Evolutionary conservation across 2,329 filamentous ascomycete genomes (phyloP).

Genomic region (Fusarium marasasianum): DNA sequence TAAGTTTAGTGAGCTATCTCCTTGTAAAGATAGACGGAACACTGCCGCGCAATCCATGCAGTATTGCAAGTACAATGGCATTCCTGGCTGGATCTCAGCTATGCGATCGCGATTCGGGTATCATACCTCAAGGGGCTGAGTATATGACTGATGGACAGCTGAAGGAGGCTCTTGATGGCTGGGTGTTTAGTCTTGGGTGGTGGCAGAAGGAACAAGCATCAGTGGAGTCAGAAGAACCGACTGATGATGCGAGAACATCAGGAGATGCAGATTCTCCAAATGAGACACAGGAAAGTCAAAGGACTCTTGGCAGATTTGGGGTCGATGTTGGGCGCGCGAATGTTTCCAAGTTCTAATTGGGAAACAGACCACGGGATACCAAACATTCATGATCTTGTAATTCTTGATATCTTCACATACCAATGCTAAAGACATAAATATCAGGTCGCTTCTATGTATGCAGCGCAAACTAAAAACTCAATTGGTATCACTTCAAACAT

Average conservation of each 20-base stretch:
- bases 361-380: too few relatives aligned
- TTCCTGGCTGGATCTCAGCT: background rate
- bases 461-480: background rate
- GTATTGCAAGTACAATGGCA: background rate
- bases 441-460: background rate
- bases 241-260: background rate
- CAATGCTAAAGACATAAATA: background rate
- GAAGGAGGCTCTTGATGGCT: background rate
- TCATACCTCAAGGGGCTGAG: background rate
- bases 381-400: too few relatives aligned
- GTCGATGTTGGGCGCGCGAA: background rate
- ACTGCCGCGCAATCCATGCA: background rate
- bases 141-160: background rate
- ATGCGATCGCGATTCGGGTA: background rate
- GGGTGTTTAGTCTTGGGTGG: background rate
- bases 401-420: background rate
- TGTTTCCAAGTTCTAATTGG: background rate
- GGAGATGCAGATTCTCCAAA: background rate
- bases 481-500: background rate
- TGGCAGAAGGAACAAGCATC: background rate
- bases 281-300: rapidly evolving
- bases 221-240: background rate
- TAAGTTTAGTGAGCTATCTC: too few relatives aligned
- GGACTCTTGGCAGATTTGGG: background rate
- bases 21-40: background rate